Percentiles rank a stretch among this genome's conserved stretches.
Evolutionary conservation across 768 basidiomycete genomes (phyloP).

Genomic region (Trametes cubensis): DNA sequence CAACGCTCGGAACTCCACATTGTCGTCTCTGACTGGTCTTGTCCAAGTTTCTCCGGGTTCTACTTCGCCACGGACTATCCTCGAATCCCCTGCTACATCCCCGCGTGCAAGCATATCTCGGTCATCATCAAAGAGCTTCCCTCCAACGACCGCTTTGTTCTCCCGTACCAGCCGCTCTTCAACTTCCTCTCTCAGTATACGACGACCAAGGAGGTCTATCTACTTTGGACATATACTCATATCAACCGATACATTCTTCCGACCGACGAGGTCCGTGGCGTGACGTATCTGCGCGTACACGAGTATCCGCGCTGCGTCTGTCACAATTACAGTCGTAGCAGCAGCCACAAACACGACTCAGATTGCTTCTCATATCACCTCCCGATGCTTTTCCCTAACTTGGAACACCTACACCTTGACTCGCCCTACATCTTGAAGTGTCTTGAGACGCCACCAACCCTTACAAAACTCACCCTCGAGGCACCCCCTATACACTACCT

Average conservation of each 20-base stretch:
- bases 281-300: conserved; percentile 21
- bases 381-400: conserved; percentile 18
- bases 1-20: conserved; percentile 12
- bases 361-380: conserved; percentile 21
- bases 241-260: conserved; percentile 18
- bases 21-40: conserved; percentile 17
- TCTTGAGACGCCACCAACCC: neutral
- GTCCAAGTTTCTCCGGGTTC: neutral
- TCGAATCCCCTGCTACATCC: conserved; percentile 17
- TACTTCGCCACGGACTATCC: conserved; percentile 14
- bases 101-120: conserved; percentile 6
- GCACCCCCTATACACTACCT: conserved; percentile 14
- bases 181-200: conserved; percentile 13
- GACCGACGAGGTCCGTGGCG: neutral
- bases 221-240: conserved; percentile 18
- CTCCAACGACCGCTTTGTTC: conserved; percentile 5
- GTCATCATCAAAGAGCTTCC: conserved; percentile 14
- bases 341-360: conserved; percentile 5
- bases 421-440: conserved; percentile 19
- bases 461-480: conserved; percentile 16
- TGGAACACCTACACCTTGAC: conserved; percentile 20
- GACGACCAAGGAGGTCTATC: neutral
- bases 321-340: conserved; percentile 7
- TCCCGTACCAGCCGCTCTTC: conserved; percentile 17
- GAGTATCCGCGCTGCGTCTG: conserved; percentile 19